phyloP scores from a whole-genome alignment of 768 basidiomycete species.

The Agaricus blazei region DNA sequence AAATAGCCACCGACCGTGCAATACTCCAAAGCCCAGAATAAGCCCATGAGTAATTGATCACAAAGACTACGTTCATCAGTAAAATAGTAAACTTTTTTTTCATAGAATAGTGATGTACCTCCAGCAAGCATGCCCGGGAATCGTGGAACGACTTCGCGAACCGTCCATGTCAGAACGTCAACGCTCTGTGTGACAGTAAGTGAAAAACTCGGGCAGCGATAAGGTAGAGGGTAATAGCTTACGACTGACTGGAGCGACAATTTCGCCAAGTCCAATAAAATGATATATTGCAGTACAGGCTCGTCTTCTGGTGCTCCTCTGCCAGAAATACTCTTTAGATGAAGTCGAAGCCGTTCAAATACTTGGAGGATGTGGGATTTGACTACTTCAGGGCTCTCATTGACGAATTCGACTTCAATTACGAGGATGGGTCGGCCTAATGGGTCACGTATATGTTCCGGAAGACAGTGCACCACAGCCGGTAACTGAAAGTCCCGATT shows the following conservation, averaged over 20 bases:
- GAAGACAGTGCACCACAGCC: constrained; percentile 49
- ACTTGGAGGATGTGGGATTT: constrained; percentile 41
- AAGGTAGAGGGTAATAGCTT: constrained; percentile 20
- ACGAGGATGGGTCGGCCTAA: constrained; percentile 64
- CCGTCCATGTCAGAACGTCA: constrained; percentile 59
- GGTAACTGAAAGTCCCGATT: constrained; percentile 21
- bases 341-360: constrained; percentile 53
- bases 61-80: constrained; percentile 41
- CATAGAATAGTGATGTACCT: constrained; percentile 33
- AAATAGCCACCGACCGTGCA: constrained; percentile 45
- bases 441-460: constrained; percentile 48
- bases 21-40: constrained; percentile 66
- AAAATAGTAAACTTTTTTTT: neutral
- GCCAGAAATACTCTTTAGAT: constrained; percentile 47
- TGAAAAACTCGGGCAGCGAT: neutral
- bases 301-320: constrained; percentile 17
- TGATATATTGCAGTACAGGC: constrained; percentile 60
- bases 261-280: constrained; percentile 58
- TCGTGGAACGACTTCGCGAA: constrained; percentile 61
- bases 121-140: constrained; percentile 77
- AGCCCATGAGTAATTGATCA: constrained; percentile 72
- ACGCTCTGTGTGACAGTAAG: constrained; percentile 36
- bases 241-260: constrained; percentile 55
- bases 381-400: constrained; percentile 28
- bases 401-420: constrained; percentile 40